phyloP scores from a whole-genome alignment of 352 stramenopile species.

The Pseudoperonospora humuli region DNA sequence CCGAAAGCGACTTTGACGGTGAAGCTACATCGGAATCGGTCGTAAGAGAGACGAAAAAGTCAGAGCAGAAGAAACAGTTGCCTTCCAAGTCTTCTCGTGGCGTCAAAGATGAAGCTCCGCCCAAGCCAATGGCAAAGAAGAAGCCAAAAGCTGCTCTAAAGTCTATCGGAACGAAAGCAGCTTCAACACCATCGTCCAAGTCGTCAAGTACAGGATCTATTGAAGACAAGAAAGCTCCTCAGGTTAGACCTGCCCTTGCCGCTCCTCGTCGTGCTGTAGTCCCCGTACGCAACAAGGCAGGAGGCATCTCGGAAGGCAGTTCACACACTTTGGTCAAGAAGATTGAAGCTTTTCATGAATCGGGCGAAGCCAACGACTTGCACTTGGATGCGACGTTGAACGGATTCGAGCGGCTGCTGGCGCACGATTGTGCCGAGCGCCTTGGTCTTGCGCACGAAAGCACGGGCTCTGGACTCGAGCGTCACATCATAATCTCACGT shows the following conservation, averaged over 20 bases:
- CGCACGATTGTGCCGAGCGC: constrained; percentile 75
- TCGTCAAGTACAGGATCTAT: constrained; percentile 16
- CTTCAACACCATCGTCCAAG: constrained; percentile 7
- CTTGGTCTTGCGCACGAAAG: constrained; percentile 69
- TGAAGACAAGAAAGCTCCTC: constrained; percentile 19
- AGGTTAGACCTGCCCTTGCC: constrained; percentile 6
- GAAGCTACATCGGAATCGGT: constrained; percentile 4
- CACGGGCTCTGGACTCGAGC: constrained; percentile 55
- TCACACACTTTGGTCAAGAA: constrained; percentile 80
- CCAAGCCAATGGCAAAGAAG: constrained; percentile 3
- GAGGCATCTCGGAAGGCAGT: constrained; percentile 51
- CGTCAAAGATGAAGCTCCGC: constrained; percentile 5
- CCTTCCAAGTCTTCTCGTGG: constrained; percentile 7
- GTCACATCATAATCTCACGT: constrained; percentile 69
- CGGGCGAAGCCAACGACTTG: constrained; percentile 33
- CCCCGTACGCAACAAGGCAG: constrained; percentile 11
- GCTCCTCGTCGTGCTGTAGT: constrained; percentile 7
- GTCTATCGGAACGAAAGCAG: constrained; percentile 1
- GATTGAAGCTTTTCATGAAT: constrained; percentile 63
- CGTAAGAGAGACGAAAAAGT: constrained; percentile 11
- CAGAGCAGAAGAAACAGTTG: constrained; percentile 5
- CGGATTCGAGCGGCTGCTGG: constrained; percentile 71
- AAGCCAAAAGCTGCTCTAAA: neutral
- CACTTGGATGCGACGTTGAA: constrained; percentile 75
- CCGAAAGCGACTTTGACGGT: constrained; percentile 10